phyloP scores from a whole-genome alignment of 768 basidiomycete genomes.

The Chiua virens region DNA sequence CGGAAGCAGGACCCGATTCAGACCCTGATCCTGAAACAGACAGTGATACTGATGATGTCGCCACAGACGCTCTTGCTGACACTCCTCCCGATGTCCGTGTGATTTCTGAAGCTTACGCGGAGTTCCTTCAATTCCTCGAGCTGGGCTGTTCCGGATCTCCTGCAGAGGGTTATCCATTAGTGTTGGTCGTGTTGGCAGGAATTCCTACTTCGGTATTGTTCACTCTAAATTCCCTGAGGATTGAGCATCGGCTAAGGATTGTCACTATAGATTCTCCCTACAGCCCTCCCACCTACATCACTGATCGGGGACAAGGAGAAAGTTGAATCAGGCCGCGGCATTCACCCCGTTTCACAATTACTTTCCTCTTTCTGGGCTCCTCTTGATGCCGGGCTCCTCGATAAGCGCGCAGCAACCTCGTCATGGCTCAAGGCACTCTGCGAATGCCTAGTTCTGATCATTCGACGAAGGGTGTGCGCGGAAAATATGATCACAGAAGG shows the following conservation, averaged over 20 bases:
- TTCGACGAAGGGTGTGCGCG: conserved; percentile 27
- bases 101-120: conserved; percentile 52
- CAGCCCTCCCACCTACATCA: conserved; percentile 10
- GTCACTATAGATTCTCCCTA: conserved; percentile 19
- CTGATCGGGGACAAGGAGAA: background rate
- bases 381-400: conserved; percentile 44
- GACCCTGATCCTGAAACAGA: conserved; percentile 19
- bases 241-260: background rate
- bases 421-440: conserved; percentile 70
- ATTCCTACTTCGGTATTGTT: conserved; percentile 63
- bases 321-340: background rate
- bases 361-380: conserved; percentile 85
- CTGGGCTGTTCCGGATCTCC: conserved; percentile 80
- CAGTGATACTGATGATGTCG: conserved; percentile 36
- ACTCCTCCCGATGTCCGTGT: background rate
- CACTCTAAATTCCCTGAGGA: background rate
- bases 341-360: conserved; percentile 45
- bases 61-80: conserved; percentile 21
- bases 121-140: conserved; percentile 79
- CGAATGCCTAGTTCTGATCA: conserved; percentile 67
- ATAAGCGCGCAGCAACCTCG: conserved; percentile 29
- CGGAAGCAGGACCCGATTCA: conserved; percentile 31
- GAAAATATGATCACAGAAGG: conserved; percentile 5
- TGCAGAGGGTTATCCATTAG: conserved; percentile 74
- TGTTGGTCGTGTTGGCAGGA: conserved; percentile 80